Percentiles rank a stretch among this genome's conserved stretches.
phyloP scores from a whole-genome alignment of 2,329 filamentous ascomycete genomes.

The Aspergillus aculeatinus region DNA sequence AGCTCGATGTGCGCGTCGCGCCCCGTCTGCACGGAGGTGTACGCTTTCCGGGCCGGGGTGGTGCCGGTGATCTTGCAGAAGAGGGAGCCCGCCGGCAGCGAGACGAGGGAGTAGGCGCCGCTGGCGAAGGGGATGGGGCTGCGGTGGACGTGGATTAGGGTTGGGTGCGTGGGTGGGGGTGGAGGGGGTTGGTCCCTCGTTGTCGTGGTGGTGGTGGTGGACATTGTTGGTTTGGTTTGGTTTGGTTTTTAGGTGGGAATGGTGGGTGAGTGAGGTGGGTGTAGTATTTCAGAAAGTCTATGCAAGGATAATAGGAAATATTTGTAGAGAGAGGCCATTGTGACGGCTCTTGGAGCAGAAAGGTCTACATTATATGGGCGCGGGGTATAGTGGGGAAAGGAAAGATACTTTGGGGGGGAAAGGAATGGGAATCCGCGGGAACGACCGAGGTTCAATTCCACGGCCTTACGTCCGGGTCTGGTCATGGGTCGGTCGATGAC shows the following conservation, averaged over 20 bases:
- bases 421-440: background rate
- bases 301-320: no score
- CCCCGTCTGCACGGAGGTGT: slow-evolving; percentile 54
- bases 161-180: slow-evolving; percentile 28
- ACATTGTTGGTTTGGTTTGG: background rate
- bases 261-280: background rate
- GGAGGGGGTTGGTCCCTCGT: background rate
- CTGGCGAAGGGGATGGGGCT: slow-evolving; percentile 36
- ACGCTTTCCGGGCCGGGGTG: slow-evolving; percentile 47
- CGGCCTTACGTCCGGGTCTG: background rate
- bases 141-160: slow-evolving; percentile 28
- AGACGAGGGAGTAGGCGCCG: slow-evolving; percentile 49
- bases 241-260: background rate
- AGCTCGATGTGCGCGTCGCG: slow-evolving; percentile 54
- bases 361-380: background rate
- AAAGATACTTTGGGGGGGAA: background rate
- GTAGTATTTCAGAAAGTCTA: background rate
- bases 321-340: background rate
- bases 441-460: background rate
- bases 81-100: slow-evolving; percentile 51
- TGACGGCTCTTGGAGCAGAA: background rate
- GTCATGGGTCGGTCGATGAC: background rate
- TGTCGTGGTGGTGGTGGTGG: slow-evolving; percentile 17
- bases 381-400: background rate
- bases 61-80: slow-evolving; percentile 50